Evolutionary conservation across 129 eudicot species (phyloP).

Genomic region (Helianthus annuus): DNA sequence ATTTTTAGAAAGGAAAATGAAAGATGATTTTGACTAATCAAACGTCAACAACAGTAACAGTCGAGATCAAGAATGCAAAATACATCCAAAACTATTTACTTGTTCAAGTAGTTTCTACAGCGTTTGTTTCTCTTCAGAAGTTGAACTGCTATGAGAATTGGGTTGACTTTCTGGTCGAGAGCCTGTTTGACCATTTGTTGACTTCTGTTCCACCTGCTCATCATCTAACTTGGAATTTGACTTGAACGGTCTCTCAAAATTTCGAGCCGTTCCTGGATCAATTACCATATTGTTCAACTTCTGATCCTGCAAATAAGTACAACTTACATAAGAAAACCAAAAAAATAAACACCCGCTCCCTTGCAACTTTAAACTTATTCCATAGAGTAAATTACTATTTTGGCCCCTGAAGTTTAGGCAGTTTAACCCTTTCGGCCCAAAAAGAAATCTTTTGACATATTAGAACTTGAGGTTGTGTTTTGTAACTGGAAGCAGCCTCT

Average conservation of each 20-base stretch:
- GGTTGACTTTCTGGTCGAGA: conserved; percentile 40
- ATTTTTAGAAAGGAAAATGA: not conserved
- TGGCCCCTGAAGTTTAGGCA: too few species aligned
- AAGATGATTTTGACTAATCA: conserved; percentile 23
- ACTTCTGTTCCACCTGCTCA: conserved; percentile 50
- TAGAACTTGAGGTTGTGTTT: too few species aligned
- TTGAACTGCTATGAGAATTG: conserved; percentile 37
- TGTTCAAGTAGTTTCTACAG: conserved; percentile 7
- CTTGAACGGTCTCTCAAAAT: conserved; percentile 81
- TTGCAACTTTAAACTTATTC: too few species aligned
- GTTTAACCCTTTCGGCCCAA: too few species aligned
- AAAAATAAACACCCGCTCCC: not conserved
- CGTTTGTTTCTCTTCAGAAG: conserved; percentile 49
- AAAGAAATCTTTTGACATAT: too few species aligned
- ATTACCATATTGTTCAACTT: conserved; percentile 65
- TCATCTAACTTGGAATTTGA: conserved; percentile 58
- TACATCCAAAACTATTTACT: conserved; percentile 23
- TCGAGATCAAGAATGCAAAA: conserved; percentile 18
- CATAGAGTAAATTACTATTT: too few species aligned
- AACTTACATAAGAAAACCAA: not conserved
- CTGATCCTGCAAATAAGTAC: conserved; percentile 61
- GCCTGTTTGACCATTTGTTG: conserved; percentile 46
- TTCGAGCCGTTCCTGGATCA: conserved; percentile 74
- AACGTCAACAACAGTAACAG: conserved; percentile 7
- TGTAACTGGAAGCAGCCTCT: too few species aligned